phyloP scores from a whole-genome alignment of 1,139 yeast species.

The Magnusiomyces sp. region DNA sequence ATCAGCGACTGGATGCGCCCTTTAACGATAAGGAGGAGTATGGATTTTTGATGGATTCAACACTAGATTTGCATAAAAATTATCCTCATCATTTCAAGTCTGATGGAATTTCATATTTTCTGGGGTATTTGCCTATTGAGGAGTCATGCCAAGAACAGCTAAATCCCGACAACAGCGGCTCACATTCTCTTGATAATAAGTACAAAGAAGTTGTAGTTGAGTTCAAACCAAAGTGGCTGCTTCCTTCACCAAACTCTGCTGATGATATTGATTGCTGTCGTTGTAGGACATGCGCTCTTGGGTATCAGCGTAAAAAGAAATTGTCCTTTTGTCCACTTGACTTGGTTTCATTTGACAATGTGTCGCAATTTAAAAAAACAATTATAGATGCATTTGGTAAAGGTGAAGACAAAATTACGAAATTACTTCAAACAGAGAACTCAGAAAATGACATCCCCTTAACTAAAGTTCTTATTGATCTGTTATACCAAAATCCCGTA shows the following conservation, averaged over 20 bases:
- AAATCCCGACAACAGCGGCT: background rate
- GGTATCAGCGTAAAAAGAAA: constrained; percentile 24
- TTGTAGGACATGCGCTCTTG: constrained; percentile 41
- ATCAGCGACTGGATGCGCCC: constrained; percentile 7
- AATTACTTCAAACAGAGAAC: too few species aligned
- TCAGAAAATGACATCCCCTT: background rate
- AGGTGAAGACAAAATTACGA: background rate
- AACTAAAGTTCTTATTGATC: constrained; percentile 8
- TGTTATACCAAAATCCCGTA: constrained; percentile 13
- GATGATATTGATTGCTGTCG: constrained; percentile 9
- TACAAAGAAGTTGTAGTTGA: constrained; percentile 25
- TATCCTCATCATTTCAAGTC: background rate
- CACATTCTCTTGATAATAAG: background rate
- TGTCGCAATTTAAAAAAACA: constrained; percentile 13
- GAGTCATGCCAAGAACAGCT: too few species aligned
- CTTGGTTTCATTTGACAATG: constrained; percentile 20
- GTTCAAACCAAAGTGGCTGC: constrained; percentile 42
- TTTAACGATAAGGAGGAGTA: constrained; percentile 13
- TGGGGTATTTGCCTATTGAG: background rate
- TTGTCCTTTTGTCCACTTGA: constrained; percentile 31
- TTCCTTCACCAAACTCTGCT: constrained; percentile 24
- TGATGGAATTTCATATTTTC: background rate
- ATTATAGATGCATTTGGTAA: constrained; percentile 9
- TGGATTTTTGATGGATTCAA: constrained; percentile 19
- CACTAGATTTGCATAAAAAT: constrained; percentile 4